Evolutionary conservation across 345 rosid genomes (phyloP), one percentile per base, ranked within the genome.

Genomic region (Gossypium rotundifolium): DNA sequence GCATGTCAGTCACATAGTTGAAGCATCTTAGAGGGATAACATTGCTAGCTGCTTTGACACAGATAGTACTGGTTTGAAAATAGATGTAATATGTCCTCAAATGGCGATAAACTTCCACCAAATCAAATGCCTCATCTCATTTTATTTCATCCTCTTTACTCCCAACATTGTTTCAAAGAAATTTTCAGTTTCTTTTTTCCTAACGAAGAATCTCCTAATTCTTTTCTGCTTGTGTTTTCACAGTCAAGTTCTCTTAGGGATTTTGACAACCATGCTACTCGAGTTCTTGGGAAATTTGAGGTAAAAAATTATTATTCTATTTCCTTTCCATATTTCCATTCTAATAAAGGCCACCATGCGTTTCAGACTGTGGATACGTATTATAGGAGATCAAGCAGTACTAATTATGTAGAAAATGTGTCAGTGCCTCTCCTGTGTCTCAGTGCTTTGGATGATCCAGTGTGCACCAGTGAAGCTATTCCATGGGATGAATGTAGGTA

Each of bases 401-500:
- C 89, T 9, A 73, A 70, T 60, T 90, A 88, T 76, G 76, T 94
- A 11, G 85, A 79, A 73, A 88, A 80, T 29, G 96, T 94, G 53
- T 84, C 91, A 2, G 87, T 92, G 53, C 98, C 97, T 27, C 73
- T 90, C 60, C 92, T 92, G 55, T 92, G 97, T 74, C 81, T 92
- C 79, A 92, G 92, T 84, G 91, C 93, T 73, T 77, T 94, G 75
- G 97, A 94, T 85, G 97, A 94, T 84, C 98, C 98, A 13, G 81
- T 94, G 69, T 92, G 97, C 80, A 89, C 97, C 6, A 78, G 73
- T 74, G 98, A 94, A 90, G 93, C 96, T 78, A 92, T 92, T 84
- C 97, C 96, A 33, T 92, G 91, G 94, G 98, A 94, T 63, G 97
- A 94, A 83, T 94, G 97, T 91, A 84, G 97, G 97, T 89, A 66